Base-by-base conservation (phyloP, 768 basidiomycete genomes). In the Cystofilobasidium ferigula region DNA sequence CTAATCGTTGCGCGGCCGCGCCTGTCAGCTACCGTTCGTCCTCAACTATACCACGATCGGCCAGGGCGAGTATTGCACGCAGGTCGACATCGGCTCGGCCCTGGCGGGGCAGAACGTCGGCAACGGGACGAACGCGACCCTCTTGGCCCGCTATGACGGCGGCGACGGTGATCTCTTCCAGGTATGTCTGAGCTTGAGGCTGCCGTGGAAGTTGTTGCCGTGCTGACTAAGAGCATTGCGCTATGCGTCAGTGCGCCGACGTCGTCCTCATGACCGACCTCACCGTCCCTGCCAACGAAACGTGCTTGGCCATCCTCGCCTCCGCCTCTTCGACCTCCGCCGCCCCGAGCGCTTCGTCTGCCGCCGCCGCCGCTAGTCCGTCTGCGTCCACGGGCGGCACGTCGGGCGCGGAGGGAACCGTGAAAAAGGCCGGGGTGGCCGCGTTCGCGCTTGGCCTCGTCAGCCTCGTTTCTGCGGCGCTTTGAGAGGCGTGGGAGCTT, bases 181-280 rank as follows among this genome's bases (percentile, higher is more conserved):
- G 30, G 24, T 26, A 14, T 20, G 26, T 38, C 57, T 14, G 7
- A 2, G 22, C n/a, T n/a, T n/a, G n/a, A n/a, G n/a, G n/a, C n/a
- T 34, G 14, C 36, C 20, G 13, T 36, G 4, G 18, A 35, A 35
- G 36, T 28, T 10, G 13, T 26, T 7, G 24, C 26, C 51, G 4
- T 22, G 12, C 32, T n/a, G 18, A 4, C 32, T 28, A 4, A 3
- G 18, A 12, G 13, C 18, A 3, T 28, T n/a, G 13, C 18, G 3
- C 32, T 54, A 5, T 4, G 10, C 14, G 22, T 48, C 24, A 90
- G 86, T 92, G 89, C 72, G 81, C 89, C 42, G 90, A 92, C 76
- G 74, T 92, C 70, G 84, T 85, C 24, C 77, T 93, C 36, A 81
- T 84, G 47, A 80, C 77, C 24, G 80, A 74, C 71, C 78, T 79